Evolutionary conservation across 805 yeast genomes (phyloP).

Genomic region (Candida dajiaensis): DNA sequence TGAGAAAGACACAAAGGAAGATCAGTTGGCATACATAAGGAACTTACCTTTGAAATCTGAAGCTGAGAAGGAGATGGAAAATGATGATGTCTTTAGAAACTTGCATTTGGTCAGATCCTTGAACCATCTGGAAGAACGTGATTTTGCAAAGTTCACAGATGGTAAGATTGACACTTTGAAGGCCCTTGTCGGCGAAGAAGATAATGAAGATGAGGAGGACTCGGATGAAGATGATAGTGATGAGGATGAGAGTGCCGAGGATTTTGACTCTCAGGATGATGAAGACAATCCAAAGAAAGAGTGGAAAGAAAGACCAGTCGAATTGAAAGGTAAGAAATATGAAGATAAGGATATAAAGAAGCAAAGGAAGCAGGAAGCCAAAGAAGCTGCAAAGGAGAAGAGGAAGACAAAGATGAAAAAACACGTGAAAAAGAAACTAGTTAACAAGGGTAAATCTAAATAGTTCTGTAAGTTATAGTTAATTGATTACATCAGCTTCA

Average conservation of each 20-base stretch:
- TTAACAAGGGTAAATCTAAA: constrained; percentile 47
- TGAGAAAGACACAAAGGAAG: constrained; percentile 32
- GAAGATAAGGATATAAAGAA: constrained; percentile 77
- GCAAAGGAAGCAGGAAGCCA: constrained; percentile 68
- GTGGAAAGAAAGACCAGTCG: constrained; percentile 37
- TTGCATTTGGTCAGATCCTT: constrained; percentile 71
- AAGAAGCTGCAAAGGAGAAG: constrained; percentile 72
- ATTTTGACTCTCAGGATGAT: constrained; percentile 30
- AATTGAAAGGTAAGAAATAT: constrained; percentile 64
- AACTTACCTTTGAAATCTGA: constrained; percentile 50
- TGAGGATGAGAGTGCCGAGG: constrained; percentile 28
- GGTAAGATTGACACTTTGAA: constrained; percentile 79
- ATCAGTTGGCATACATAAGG: constrained; percentile 37
- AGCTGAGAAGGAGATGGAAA: constrained; percentile 49
- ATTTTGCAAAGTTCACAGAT: constrained; percentile 68
- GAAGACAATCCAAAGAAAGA: constrained; percentile 32
- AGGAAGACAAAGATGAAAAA: constrained; percentile 80
- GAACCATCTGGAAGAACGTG: constrained; percentile 85
- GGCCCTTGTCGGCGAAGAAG: constrained; percentile 43
- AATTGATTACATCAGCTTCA: too few species aligned
- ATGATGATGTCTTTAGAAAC: constrained; percentile 85
- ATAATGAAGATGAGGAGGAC: constrained; percentile 19
- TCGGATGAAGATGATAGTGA: constrained; percentile 25
- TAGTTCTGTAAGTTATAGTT: constrained; percentile 6
- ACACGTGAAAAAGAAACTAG: constrained; percentile 70